phyloP scores from a whole-genome alignment of 2,329 filamentous ascomycete genomes.

The Fusarium subtropicale region DNA sequence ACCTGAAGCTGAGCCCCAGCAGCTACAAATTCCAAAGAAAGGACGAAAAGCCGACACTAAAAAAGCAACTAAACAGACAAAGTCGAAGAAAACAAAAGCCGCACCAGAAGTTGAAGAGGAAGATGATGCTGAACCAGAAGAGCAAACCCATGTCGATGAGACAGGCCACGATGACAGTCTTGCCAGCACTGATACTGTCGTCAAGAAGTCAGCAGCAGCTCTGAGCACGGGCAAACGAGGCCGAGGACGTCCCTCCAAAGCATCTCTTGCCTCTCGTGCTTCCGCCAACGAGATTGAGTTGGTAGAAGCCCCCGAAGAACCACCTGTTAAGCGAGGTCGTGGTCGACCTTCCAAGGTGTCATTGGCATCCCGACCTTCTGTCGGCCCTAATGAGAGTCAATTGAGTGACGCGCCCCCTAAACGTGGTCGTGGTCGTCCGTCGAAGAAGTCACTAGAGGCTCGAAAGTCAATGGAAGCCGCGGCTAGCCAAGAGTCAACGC shows the following conservation, averaged over 20 bases:
- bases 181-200: slow-evolving; percentile 57
- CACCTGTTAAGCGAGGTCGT: slow-evolving; percentile 47
- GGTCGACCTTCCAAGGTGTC: slow-evolving; percentile 52
- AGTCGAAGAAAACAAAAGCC: slow-evolving; percentile 58
- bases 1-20: slow-evolving; percentile 45
- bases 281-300: slow-evolving; percentile 44
- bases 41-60: slow-evolving; percentile 63
- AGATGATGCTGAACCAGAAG: slow-evolving; percentile 32
- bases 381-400: slow-evolving; percentile 38
- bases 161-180: slow-evolving; percentile 55
- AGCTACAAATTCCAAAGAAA: slow-evolving; percentile 64
- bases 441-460: slow-evolving; percentile 49
- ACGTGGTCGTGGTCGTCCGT: slow-evolving; percentile 48
- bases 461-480: slow-evolving; percentile 39
- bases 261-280: slow-evolving; percentile 47
- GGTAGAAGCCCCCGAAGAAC: slow-evolving; percentile 32
- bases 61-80: slow-evolving; percentile 65
- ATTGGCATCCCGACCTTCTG: slow-evolving; percentile 42
- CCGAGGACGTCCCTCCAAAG: slow-evolving; percentile 49
- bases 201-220: slow-evolving; percentile 51
- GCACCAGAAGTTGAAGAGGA: slow-evolving; percentile 44
- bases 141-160: slow-evolving; percentile 38
- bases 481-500: slow-evolving; percentile 30
- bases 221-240: slow-evolving; percentile 42
- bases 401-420: slow-evolving; percentile 44